Percentiles rank a stretch among this genome's conserved stretches.
These are phyloP conservation scores for Mariannaea elegans DNA, from an alignment of 2,329 filamentous ascomycete species.

Conservation along the genomic window DNA sequence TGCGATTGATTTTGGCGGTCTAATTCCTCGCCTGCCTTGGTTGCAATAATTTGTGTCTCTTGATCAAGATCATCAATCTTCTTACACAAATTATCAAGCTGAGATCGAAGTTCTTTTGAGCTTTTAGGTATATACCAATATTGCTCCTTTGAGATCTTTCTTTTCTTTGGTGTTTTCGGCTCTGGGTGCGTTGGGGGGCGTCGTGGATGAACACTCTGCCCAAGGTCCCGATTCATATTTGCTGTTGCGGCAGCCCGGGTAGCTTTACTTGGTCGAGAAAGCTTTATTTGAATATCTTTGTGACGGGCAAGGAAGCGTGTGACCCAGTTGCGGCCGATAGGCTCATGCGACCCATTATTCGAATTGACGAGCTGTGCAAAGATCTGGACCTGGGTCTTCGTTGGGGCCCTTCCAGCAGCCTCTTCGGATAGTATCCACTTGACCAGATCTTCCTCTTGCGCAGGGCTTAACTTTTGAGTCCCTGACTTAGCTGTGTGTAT, in stretches of 20 bases:
- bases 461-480: too few relatives aligned
- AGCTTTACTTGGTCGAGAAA: neutral
- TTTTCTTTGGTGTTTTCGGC: neutral
- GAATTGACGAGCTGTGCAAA: neutral
- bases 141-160: neutral
- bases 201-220: too few relatives aligned
- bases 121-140: neutral
- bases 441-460: neutral
- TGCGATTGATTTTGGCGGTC: neutral
- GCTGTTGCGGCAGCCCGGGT: neutral
- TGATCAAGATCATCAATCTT: neutral
- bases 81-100: neutral
- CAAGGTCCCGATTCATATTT: neutral
- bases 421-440: neutral
- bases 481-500: too few relatives aligned
- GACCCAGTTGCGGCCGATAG: neutral
- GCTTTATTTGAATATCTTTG: neutral
- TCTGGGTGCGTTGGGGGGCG: too few relatives aligned
- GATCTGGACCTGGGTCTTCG: neutral
- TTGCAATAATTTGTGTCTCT: neutral
- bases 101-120: neutral
- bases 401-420: neutral
- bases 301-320: conserved; percentile 1
- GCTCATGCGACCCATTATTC: neutral
- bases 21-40: neutral